These are phyloP conservation scores for Lactarius vividus DNA, from an alignment of 768 basidiomycete species.

Conservation along the genomic window DNA sequence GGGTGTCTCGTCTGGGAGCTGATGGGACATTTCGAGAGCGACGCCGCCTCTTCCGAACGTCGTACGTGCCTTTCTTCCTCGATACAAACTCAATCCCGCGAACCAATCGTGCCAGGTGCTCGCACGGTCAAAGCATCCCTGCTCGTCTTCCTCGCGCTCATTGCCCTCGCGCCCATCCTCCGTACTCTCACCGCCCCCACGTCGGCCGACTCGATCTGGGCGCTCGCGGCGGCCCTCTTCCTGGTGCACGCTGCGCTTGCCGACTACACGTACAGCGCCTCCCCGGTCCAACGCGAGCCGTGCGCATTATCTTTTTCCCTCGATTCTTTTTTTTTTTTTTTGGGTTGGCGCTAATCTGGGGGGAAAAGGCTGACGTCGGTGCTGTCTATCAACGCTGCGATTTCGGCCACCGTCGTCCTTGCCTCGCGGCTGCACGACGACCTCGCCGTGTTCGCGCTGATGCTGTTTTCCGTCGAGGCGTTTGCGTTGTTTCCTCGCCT, in stretches of 20 bases:
- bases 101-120: constrained; percentile 45
- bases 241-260: constrained; percentile 77
- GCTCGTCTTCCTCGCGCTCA: constrained; percentile 82
- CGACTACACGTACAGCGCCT: constrained; percentile 64
- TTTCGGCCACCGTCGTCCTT: constrained; percentile 89
- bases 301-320: constrained; percentile 20
- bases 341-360: neutral
- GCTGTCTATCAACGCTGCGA: constrained; percentile 85
- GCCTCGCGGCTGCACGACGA: constrained; percentile 86
- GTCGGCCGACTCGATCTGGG: constrained; percentile 97
- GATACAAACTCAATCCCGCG: neutral
- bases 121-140: constrained; percentile 78
- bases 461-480: constrained; percentile 76
- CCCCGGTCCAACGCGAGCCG: constrained; percentile 22
- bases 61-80: constrained; percentile 14
- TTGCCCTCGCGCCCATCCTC: constrained; percentile 88
- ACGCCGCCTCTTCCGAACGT: constrained; percentile 28
- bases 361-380: constrained; percentile 68
- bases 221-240: constrained; percentile 83
- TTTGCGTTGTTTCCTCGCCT: constrained; percentile 85
- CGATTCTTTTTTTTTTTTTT: constrained; percentile 6
- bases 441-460: constrained; percentile 83
- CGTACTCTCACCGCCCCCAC: constrained; percentile 92
- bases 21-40: constrained; percentile 41
- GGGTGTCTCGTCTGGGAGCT: constrained; percentile 67